Conservation (phyloP, 2,329 filamentous ascomycete genomes). For the Aureobasidium subglaciale region DNA sequence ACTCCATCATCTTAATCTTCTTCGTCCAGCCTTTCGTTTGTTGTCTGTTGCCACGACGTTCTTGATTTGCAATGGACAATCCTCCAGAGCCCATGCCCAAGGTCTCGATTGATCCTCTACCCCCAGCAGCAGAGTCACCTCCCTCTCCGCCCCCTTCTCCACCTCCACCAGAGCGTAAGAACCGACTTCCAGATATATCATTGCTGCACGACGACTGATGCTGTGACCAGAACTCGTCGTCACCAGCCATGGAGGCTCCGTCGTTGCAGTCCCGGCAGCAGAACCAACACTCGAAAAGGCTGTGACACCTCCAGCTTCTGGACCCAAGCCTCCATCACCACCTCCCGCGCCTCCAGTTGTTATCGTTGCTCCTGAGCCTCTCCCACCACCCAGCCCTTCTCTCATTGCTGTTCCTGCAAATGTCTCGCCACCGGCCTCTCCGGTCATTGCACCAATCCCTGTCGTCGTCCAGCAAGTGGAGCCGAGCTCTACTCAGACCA, state of each 20-base stretch:
- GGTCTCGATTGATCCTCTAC: conserved; percentile 4
- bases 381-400: neutral
- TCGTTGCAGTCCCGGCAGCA: conserved; percentile 7
- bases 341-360: conserved; percentile 3
- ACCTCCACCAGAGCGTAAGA: conserved; percentile 8
- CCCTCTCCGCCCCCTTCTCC: neutral
- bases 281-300: conserved; percentile 8
- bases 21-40: neutral
- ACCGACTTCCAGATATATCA: neutral
- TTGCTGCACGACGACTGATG: neutral
- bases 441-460: neutral
- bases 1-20: neutral
- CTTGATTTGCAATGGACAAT: conserved; percentile 5
- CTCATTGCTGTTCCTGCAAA: neutral
- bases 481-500: neutral
- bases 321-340: neutral
- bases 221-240: neutral
- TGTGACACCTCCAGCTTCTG: neutral
- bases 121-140: neutral
- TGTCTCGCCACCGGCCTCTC: neutral
- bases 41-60: neutral
- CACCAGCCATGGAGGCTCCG: conserved; percentile 7
- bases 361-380: neutral
- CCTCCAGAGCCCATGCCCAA: conserved; percentile 15
- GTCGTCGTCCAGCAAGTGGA: neutral